phyloP scores from a whole-genome alignment of 2,329 filamentous ascomycete genomes.

The Fusarium liriodendri region DNA sequence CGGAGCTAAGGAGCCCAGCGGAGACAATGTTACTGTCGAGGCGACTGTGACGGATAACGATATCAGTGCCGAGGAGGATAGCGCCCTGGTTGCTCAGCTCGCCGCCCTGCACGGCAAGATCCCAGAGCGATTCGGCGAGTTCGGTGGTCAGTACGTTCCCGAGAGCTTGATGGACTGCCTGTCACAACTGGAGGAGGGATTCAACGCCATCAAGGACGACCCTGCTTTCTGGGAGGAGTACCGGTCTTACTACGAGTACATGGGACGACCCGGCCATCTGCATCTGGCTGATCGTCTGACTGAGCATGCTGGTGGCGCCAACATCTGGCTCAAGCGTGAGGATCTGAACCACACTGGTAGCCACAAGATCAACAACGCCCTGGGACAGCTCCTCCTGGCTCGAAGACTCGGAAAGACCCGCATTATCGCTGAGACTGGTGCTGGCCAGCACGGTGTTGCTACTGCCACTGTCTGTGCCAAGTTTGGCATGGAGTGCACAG shows the following conservation, averaged over 20 bases:
- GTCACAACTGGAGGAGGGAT: conserved; percentile 88
- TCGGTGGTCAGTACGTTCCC: conserved; percentile 96
- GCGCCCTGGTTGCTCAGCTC: conserved; percentile 82
- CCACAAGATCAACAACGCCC: conserved; percentile 99
- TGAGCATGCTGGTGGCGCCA: conserved; percentile 88
- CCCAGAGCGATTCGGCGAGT: conserved; percentile 91
- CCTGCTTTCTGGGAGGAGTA: conserved; percentile 97
- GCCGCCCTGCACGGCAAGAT: conserved; percentile 84
- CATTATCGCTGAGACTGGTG: conserved; percentile 98
- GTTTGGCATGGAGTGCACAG: conserved; percentile 97
- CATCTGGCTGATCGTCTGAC: conserved; percentile 91
- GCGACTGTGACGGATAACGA: conserved; percentile 75
- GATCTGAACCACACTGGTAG: conserved; percentile 98
- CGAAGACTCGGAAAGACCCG: conserved; percentile 90
- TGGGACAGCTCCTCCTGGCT: conserved; percentile 92
- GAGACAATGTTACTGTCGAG: conserved; percentile 62
- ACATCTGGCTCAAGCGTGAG: conserved; percentile 98
- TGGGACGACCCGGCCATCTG: conserved; percentile 92
- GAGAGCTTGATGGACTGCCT: conserved; percentile 98
- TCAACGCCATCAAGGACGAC: conserved; percentile 88
- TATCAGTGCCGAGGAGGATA: conserved; percentile 65
- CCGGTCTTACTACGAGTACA: conserved; percentile 95
- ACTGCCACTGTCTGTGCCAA: conserved; percentile 98
- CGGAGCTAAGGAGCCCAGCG: conserved; percentile 57
- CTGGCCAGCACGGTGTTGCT: conserved; percentile 96